A percentile compares a stretch with the other conserved stretches of the same genome.
Conservation (phyloP, 495 filamentous ascomycete genomes). For the Xylaria cubensis region DNA sequence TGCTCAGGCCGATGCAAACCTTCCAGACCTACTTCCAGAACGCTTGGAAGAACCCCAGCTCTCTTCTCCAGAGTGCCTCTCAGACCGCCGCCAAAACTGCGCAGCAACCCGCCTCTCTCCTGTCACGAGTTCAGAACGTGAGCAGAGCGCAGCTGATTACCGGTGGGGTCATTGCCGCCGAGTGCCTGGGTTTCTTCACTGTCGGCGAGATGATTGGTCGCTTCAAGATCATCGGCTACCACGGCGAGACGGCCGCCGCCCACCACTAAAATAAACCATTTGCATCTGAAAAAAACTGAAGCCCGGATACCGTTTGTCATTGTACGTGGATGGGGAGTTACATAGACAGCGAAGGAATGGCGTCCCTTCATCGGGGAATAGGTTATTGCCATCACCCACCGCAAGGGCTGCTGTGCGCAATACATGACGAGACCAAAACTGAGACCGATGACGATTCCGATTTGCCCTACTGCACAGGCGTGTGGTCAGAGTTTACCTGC, state of each 20-base stretch:
- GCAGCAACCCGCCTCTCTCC: slow-evolving; percentile 49
- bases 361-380: slow-evolving; percentile 15
- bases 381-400: slow-evolving; percentile 8
- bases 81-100: slow-evolving; percentile 40
- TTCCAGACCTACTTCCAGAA: slow-evolving; percentile 89
- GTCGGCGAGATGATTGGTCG: slow-evolving; percentile 96
- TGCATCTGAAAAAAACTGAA: slow-evolving; percentile 20
- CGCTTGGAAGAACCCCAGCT: slow-evolving; percentile 70
- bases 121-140: slow-evolving; percentile 72
- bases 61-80: slow-evolving; percentile 47
- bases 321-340: slow-evolving; percentile 36
- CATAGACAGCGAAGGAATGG: slow-evolving; percentile 27
- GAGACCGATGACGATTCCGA: slow-evolving; percentile 12
- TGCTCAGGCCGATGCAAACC: slow-evolving; percentile 70
- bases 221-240: slow-evolving; percentile 92
- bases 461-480: neutral
- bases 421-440: slow-evolving; percentile 17
- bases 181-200: slow-evolving; percentile 96
- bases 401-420: slow-evolving; percentile 16
- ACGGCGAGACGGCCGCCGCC: slow-evolving; percentile 67
- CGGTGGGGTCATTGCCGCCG: slow-evolving; percentile 78
- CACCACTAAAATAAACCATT: slow-evolving; percentile 59
- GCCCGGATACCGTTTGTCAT: slow-evolving; percentile 31
- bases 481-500: slow-evolving; percentile 13
- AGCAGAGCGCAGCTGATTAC: slow-evolving; percentile 70